Conservation (phyloP, 352 stramenopile species). For the Phytopythium delawarense region DNA sequence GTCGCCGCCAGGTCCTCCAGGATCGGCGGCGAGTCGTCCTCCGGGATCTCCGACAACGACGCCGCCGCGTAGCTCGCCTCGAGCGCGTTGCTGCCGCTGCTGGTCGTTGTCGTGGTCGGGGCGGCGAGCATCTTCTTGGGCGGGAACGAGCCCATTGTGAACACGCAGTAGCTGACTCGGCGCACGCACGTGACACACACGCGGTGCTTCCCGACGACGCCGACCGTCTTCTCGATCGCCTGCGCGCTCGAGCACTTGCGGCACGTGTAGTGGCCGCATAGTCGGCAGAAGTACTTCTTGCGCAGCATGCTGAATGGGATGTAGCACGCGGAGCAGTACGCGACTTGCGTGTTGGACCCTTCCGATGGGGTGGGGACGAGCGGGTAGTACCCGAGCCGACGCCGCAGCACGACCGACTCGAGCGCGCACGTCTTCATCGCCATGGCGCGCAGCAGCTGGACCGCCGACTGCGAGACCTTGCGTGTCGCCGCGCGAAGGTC, state of each 20-base stretch:
- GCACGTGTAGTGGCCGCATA: constrained; percentile 53
- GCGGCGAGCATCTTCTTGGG: constrained; percentile 11
- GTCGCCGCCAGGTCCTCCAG: constrained; percentile 30
- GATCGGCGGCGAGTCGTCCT: constrained; percentile 22
- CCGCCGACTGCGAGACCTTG: constrained; percentile 27
- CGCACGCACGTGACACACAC: constrained; percentile 45
- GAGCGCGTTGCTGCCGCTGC: constrained; percentile 21
- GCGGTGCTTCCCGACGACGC: constrained; percentile 34
- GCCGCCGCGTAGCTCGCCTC: constrained; percentile 14
- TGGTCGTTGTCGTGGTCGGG: constrained; percentile 3
- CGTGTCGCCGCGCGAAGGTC: constrained; percentile 2
- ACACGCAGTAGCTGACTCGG: constrained; percentile 50
- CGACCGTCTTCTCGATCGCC: constrained; percentile 40
- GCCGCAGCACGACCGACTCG: constrained; percentile 38
- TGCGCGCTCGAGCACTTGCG: constrained; percentile 44
- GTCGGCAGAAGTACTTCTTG: constrained; percentile 45
- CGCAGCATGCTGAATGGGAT: constrained; percentile 42
- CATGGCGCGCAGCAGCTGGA: constrained; percentile 46
- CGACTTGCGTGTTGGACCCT: constrained; percentile 12
- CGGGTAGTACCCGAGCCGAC: constrained; percentile 48
- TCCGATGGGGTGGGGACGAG: constrained; percentile 20
- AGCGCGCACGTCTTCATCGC: constrained; percentile 34
- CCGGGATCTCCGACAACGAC: constrained; percentile 14
- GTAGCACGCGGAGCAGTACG: constrained; percentile 42
- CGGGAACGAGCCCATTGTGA: constrained; percentile 25